These are phyloP conservation scores for Monilinia polystroma DNA, from an alignment of 2,329 filamentous ascomycete species.

Conservation along the genomic window DNA sequence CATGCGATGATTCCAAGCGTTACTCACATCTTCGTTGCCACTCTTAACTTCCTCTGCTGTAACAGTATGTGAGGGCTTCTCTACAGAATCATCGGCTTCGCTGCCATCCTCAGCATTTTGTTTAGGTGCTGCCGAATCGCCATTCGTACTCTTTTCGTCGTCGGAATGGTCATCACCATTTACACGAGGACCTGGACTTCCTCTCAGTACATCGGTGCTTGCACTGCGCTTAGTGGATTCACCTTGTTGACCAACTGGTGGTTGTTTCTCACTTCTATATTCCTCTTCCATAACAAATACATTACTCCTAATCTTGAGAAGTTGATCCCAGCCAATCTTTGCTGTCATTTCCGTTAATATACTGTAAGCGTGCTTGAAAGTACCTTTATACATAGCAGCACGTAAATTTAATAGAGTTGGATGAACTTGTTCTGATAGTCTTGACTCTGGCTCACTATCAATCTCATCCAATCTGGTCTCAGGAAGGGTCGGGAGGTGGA, in stretches of 20 bases:
- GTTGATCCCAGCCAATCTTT: constrained; percentile 96
- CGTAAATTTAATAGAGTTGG: constrained; percentile 81
- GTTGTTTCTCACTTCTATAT: constrained; percentile 84
- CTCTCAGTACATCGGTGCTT: constrained; percentile 75
- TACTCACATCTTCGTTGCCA: constrained; percentile 66
- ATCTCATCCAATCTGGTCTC: constrained; percentile 95
- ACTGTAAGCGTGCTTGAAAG: constrained; percentile 91
- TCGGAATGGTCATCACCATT: constrained; percentile 44
- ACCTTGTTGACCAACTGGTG: constrained; percentile 48
- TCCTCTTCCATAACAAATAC: constrained; percentile 99
- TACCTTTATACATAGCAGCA: constrained; percentile 88
- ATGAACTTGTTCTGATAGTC: constrained; percentile 82
- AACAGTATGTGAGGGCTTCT: constrained; percentile 77
- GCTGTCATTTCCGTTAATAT: constrained; percentile 94
- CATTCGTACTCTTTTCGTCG: constrained; percentile 39
- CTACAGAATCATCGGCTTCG: constrained; percentile 50
- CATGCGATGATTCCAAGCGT: constrained; percentile 30
- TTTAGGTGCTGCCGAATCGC: constrained; percentile 33
- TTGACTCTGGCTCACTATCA: constrained; percentile 81
- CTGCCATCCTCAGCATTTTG: constrained; percentile 34
- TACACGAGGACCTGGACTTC: constrained; percentile 59
- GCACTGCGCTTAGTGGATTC: constrained; percentile 61
- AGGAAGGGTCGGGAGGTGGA: constrained; percentile 80
- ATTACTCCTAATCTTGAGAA: constrained; percentile 90
- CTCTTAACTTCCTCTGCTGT: constrained; percentile 75